Percentiles rank a stretch among this genome's conserved stretches.
Conservation (phyloP, 371 early-diverging fungal species). For the Funneliformis caledonium region DNA sequence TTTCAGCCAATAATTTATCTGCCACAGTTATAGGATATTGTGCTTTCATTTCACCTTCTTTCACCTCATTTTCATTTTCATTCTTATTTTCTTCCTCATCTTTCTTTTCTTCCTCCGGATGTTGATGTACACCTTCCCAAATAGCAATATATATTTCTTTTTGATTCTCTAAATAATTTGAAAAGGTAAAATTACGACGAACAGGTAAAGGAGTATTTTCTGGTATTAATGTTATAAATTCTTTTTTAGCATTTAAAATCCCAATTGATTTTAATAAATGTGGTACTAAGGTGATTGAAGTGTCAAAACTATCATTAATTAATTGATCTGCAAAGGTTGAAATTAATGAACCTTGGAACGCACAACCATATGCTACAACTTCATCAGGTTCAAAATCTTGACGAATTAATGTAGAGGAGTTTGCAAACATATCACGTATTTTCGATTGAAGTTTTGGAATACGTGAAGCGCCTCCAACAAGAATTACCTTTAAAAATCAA, state of each 20-base stretch:
- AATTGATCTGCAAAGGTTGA: conserved; percentile 61
- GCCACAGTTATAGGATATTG: conserved; percentile 1
- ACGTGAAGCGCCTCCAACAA: conserved; percentile 98
- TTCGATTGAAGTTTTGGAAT: conserved; percentile 95
- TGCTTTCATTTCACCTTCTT: background rate
- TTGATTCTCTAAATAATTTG: conserved; percentile 69
- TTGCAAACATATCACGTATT: conserved; percentile 82
- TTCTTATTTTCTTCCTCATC: conserved; percentile 2
- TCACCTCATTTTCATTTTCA: background rate
- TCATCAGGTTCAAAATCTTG: conserved; percentile 89
- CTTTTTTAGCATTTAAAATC: conserved; percentile 70
- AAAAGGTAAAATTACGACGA: conserved; percentile 76
- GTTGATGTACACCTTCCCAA: conserved; percentile 74
- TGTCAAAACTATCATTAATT: conserved; percentile 53
- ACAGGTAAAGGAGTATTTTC: conserved; percentile 87
- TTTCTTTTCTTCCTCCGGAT: background rate
- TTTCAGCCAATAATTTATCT: conserved; percentile 27
- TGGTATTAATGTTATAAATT: conserved; percentile 79
- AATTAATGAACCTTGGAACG: conserved; percentile 88
- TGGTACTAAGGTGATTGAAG: conserved; percentile 63
- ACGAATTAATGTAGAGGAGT: conserved; percentile 80
- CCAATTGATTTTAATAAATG: conserved; percentile 81
- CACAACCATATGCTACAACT: conserved; percentile 98
- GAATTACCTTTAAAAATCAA: conserved; percentile 84
- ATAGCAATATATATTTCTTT: conserved; percentile 80